phyloP scores from a whole-genome alignment of 208 protist species.

The Crithidia sp. region DNA sequence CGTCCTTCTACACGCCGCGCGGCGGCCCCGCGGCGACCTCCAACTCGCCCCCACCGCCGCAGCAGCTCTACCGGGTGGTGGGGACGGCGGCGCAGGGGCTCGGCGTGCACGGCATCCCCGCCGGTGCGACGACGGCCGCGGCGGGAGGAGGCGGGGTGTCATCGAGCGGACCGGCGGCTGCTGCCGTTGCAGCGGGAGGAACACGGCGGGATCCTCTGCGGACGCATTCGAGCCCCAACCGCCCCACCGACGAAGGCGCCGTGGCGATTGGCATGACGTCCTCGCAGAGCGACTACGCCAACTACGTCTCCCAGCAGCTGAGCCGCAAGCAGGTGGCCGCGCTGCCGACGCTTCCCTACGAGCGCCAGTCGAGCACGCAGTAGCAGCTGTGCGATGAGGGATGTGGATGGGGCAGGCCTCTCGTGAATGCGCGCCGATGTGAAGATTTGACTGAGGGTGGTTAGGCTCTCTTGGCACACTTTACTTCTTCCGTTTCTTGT shows the following conservation, averaged over 20 bases:
- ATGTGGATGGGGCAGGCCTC: neutral
- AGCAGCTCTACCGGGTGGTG: slow-evolving; percentile 23
- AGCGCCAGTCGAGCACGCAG: slow-evolving; percentile 20
- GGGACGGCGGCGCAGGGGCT: slow-evolving; percentile 5
- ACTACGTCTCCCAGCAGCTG: slow-evolving; percentile 55
- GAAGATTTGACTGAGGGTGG: neutral
- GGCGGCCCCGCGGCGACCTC: neutral
- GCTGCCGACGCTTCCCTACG: slow-evolving; percentile 67
- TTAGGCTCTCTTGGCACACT: neutral
- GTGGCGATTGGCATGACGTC: slow-evolving; percentile 54
- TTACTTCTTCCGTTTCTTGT: neutral
- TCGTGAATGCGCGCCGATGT: neutral
- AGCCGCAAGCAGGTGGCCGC: slow-evolving; percentile 49
- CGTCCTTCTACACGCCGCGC: neutral
- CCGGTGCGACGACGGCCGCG: neutral
- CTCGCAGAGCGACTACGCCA: slow-evolving; percentile 64
- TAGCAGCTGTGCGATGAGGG: neutral
- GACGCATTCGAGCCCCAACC: neutral
- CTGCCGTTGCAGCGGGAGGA: neutral
- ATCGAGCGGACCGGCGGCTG: neutral
- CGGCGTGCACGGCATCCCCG: slow-evolving; percentile 18
- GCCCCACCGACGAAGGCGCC: neutral
- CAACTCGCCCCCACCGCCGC: neutral
- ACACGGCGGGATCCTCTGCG: neutral
- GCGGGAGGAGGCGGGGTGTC: neutral